phyloP scores from a whole-genome alignment of 306 rosid species.

The Delonix regia region DNA sequence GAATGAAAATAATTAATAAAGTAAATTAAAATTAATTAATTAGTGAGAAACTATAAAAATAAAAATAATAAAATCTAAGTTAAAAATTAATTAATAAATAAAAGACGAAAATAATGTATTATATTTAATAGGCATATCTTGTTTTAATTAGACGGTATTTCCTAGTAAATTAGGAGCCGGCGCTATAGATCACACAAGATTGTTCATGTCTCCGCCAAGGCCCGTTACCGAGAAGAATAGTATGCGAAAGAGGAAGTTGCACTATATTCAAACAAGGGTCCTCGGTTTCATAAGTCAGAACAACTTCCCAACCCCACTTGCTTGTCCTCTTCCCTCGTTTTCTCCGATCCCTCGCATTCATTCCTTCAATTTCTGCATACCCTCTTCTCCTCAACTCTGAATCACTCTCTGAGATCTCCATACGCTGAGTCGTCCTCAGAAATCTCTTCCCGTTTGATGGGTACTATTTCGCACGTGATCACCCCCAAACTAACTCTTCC shows the following conservation, averaged over 20 bases:
- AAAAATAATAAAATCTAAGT: too few relatives aligned
- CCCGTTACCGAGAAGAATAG: not conserved
- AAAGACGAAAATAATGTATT: too few relatives aligned
- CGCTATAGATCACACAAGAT: too few relatives aligned
- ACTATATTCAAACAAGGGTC: not conserved
- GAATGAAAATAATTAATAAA: too few relatives aligned
- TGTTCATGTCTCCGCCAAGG: not conserved
- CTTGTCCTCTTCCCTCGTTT: not conserved
- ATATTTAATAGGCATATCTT: too few relatives aligned
- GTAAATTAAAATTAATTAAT: too few relatives aligned
- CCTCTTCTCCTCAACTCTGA: not conserved
- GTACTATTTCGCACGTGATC: constrained; percentile 61
- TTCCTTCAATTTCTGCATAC: constrained; percentile 6
- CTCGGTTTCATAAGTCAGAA: constrained; percentile 12
- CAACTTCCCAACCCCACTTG: not conserved
- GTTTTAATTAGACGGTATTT: not conserved
- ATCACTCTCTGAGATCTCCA: constrained; percentile 18
- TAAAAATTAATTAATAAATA: too few relatives aligned
- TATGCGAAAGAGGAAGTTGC: not conserved
- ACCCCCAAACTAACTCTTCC: constrained; percentile 42
- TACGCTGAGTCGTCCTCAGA: not conserved
- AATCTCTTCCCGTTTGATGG: constrained; percentile 53
- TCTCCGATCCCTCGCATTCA: constrained; percentile 5
- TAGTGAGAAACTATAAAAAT: too few relatives aligned
- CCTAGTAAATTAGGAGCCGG: not conserved